Conservation (phyloP, 2,329 filamentous ascomycete genomes). For the Fusarium goolgardi region DNA sequence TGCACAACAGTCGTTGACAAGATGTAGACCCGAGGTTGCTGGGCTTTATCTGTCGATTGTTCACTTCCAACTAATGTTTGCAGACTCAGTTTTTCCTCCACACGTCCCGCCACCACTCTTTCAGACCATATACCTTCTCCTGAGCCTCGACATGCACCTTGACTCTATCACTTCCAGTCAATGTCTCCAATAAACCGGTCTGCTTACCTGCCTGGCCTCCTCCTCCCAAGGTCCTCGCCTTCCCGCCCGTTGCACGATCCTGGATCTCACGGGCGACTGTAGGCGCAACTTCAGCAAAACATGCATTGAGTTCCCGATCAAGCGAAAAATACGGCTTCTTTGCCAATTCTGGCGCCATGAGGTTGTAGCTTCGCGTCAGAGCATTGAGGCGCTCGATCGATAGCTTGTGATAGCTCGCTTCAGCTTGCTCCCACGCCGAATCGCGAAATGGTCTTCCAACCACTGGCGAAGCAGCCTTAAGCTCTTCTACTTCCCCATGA, state of each 20-base stretch:
- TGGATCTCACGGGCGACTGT: slow-evolving; percentile 77
- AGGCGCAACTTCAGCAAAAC: slow-evolving; percentile 88
- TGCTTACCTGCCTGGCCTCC: slow-evolving; percentile 51
- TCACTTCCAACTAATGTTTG: not conserved
- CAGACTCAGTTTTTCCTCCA: slow-evolving; percentile 56
- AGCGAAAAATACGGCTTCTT: slow-evolving; percentile 93
- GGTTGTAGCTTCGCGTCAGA: slow-evolving; percentile 88
- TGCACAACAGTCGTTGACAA: not conserved
- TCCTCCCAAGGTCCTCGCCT: slow-evolving; percentile 51
- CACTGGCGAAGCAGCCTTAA: slow-evolving; percentile 52
- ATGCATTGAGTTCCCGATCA: slow-evolving; percentile 81
- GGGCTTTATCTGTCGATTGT: not conserved
- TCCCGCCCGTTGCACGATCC: slow-evolving; percentile 66
- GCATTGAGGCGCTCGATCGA: slow-evolving; percentile 82
- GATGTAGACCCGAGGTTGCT: not conserved
- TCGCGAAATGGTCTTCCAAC: slow-evolving; percentile 77
- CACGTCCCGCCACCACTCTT: slow-evolving; percentile 89
- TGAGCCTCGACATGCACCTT: slow-evolving; percentile 79
- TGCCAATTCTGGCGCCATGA: slow-evolving; percentile 91
- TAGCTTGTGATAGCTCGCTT: slow-evolving; percentile 79
- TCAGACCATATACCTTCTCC: slow-evolving; percentile 83
- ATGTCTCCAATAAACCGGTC: slow-evolving; percentile 69
- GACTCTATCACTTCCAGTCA: slow-evolving; percentile 63
- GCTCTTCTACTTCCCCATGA: slow-evolving; percentile 53
- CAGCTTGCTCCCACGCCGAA: slow-evolving; percentile 76